A percentile compares a stretch with the other conserved stretches of the same genome.
Evolutionary conservation across 2,329 filamentous ascomycete genomes (phyloP).

Genomic region (Lachnellula arida): DNA sequence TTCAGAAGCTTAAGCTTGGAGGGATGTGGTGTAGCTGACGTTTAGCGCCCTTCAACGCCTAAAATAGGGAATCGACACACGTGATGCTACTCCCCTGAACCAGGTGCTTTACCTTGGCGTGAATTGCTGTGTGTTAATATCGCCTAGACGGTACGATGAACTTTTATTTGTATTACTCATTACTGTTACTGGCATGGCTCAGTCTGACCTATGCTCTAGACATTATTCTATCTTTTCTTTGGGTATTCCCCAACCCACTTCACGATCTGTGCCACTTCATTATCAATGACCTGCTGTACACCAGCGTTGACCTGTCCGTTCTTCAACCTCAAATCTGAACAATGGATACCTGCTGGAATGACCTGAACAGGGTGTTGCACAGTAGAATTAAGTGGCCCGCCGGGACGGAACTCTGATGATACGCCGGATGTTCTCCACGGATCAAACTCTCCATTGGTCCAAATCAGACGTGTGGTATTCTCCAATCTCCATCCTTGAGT

Average conservation of each 20-base stretch:
- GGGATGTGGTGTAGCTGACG: neutral
- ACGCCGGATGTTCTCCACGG: conserved; percentile 54
- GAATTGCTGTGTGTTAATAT: too few relatives aligned
- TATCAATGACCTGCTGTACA: conserved; percentile 45
- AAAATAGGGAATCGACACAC: neutral
- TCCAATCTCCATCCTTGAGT: conserved; percentile 53
- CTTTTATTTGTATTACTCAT: neutral
- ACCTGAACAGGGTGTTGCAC: conserved; percentile 45
- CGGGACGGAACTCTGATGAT: conserved; percentile 47
- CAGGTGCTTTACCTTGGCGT: too few relatives aligned
- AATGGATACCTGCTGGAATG: conserved; percentile 51
- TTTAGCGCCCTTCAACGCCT: neutral
- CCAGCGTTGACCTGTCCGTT: conserved; percentile 45
- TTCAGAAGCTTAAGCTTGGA: conserved; percentile 3
- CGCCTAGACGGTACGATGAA: neutral
- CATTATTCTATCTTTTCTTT: conserved; percentile 1
- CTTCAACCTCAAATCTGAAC: conserved; percentile 45
- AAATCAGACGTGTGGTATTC: conserved; percentile 50
- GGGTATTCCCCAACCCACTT: conserved; percentile 49
- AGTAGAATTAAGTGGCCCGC: conserved; percentile 47
- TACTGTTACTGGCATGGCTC: neutral
- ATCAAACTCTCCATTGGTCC: conserved; percentile 55
- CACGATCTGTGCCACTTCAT: conserved; percentile 45
- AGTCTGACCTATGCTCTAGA: neutral
- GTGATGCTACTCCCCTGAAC: neutral